Conservation (phyloP, 1,139 yeast species). For the Geotrichum carabidarum region DNA sequence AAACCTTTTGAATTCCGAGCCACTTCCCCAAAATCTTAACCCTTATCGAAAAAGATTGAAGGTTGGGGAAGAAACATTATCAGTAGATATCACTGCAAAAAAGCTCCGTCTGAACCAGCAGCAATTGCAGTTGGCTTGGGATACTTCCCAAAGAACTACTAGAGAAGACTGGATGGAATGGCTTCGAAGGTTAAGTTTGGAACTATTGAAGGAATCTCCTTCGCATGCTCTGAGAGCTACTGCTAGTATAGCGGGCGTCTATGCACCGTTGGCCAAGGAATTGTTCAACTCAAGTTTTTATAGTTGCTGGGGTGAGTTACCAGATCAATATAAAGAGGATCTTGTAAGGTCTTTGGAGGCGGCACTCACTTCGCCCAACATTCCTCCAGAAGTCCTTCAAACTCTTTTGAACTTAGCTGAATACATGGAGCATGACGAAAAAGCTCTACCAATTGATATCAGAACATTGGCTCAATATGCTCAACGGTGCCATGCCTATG, state of each 20-base stretch:
- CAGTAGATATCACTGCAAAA: constrained; percentile 65
- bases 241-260: constrained; percentile 81
- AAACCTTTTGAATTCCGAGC: constrained; percentile 80
- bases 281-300: constrained; percentile 92
- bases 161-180: constrained; percentile 98
- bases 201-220: constrained; percentile 84
- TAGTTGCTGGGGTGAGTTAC: constrained; percentile 91
- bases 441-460: constrained; percentile 84
- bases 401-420: constrained; percentile 85
- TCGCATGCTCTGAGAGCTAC: constrained; percentile 94
- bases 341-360: constrained; percentile 77
- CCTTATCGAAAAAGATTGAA: constrained; percentile 47
- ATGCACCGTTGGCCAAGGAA: constrained; percentile 84
- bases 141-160: constrained; percentile 79
- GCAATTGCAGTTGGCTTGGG: constrained; percentile 82
- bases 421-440: constrained; percentile 96
- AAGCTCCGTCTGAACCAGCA: constrained; percentile 78
- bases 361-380: constrained; percentile 84
- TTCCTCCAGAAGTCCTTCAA: constrained; percentile 94
- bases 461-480: constrained; percentile 89
- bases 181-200: constrained; percentile 83
- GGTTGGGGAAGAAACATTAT: constrained; percentile 50
- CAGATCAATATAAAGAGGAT: constrained; percentile 89
- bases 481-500: constrained; percentile 93
- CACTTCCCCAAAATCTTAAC: constrained; percentile 71